A percentile compares a stretch with the other conserved stretches of the same genome.
phyloP scores from a whole-genome alignment of 805 yeast species.

The Priceomyces melissophilus region DNA sequence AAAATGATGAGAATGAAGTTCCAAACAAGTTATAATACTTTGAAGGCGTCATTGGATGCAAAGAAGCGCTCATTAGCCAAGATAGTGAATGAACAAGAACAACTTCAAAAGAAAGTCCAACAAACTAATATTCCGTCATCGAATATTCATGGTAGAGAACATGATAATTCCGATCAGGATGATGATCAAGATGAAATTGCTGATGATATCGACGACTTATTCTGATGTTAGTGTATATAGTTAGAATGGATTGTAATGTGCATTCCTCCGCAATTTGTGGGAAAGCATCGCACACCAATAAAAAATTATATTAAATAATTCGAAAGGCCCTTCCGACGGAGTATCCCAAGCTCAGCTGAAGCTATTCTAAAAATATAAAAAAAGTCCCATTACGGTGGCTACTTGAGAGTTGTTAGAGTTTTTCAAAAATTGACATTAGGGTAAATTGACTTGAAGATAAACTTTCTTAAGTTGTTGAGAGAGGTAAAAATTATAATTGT shows the following conservation, averaged over 20 bases:
- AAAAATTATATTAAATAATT: too few relatives aligned
- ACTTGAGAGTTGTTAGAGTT: too few relatives aligned
- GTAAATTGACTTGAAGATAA: too few relatives aligned
- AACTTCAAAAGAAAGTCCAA: constrained; percentile 19
- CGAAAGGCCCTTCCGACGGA: too few relatives aligned
- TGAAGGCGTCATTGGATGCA: constrained; percentile 77
- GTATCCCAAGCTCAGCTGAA: too few relatives aligned
- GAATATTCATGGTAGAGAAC: constrained; percentile 11
- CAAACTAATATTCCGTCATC: constrained; percentile 11
- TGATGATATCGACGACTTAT: constrained; percentile 36
- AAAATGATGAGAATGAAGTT: constrained; percentile 86
- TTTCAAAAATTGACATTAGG: too few relatives aligned
- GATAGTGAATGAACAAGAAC: constrained; percentile 24
- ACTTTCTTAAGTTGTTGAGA: neutral
- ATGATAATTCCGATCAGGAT: constrained; percentile 19
- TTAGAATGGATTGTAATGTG: neutral
- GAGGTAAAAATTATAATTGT: neutral
- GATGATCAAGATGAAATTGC: constrained; percentile 29
- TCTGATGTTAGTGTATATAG: constrained; percentile 11
- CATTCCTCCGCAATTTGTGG: neutral
- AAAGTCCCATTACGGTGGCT: too few relatives aligned
- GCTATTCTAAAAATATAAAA: too few relatives aligned
- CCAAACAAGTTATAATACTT: constrained; percentile 70
- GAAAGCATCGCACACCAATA: too few relatives aligned
- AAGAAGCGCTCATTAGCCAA: constrained; percentile 63